Conservation (phyloP, 75 land plant genomes). For the Cunninghamia lanceolata region DNA sequence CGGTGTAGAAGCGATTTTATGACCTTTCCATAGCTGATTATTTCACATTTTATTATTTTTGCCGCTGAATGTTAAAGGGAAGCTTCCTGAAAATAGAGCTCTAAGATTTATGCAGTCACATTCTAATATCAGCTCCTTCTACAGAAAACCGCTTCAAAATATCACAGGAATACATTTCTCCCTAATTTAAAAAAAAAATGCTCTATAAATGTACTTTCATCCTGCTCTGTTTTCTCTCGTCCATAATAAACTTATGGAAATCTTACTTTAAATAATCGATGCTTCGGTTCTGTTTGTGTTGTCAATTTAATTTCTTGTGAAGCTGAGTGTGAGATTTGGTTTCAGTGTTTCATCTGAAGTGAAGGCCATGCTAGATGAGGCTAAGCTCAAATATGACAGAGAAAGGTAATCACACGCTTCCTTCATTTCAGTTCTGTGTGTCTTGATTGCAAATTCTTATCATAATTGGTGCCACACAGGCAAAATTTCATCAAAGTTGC, state of each 20-base stretch:
- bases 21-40: background rate
- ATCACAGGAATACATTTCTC: background rate
- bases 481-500: conserved; percentile 57
- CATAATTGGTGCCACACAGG: conserved; percentile 20
- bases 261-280: background rate
- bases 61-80: background rate
- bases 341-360: conserved; percentile 60
- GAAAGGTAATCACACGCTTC: conserved; percentile 43
- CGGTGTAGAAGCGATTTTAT: background rate
- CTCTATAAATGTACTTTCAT: background rate
- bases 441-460: background rate
- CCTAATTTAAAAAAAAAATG: background rate
- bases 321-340: background rate
- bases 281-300: too few relatives aligned
- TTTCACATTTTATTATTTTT: background rate
- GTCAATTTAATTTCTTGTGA: too few relatives aligned
- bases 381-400: conserved; percentile 58
- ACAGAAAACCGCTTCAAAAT: background rate
- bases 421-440: too few relatives aligned
- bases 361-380: conserved; percentile 44
- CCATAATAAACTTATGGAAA: background rate
- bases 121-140: background rate
- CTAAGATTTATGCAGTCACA: background rate
- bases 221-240: background rate
- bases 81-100: background rate